Conservation (phyloP, 495 filamentous ascomycete species). For the Corynascus novoguineensis region DNA sequence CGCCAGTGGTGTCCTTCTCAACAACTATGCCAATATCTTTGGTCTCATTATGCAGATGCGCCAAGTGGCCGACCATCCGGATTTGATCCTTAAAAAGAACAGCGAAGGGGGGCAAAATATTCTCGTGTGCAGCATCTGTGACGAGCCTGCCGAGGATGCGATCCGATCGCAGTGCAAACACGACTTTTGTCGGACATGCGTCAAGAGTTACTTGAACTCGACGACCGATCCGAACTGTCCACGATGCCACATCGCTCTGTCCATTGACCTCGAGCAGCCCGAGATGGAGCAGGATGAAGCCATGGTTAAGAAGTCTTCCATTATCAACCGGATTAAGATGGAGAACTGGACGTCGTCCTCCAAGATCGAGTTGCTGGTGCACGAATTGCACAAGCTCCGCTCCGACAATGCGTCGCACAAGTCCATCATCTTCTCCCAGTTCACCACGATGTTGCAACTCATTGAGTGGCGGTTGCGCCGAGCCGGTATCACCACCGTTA, state of each 20-base stretch:
- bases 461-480: conserved; percentile 94
- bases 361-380: conserved; percentile 93
- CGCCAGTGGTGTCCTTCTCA: conserved; percentile 85
- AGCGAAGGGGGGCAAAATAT: conserved; percentile 81
- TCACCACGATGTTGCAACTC: conserved; percentile 95
- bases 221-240: conserved; percentile 79
- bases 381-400: conserved; percentile 82
- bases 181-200: conserved; percentile 90
- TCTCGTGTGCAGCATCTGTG: conserved; percentile 86
- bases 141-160: conserved; percentile 90
- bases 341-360: conserved; percentile 95
- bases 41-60: conserved; percentile 97
- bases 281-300: conserved; percentile 85
- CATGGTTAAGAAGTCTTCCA: conserved; percentile 81
- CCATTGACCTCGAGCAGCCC: conserved; percentile 88
- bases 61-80: conserved; percentile 91
- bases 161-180: conserved; percentile 88
- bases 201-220: conserved; percentile 73
- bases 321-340: conserved; percentile 97
- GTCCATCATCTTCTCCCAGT: conserved; percentile 95
- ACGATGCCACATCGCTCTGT: conserved; percentile 80
- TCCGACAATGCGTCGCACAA: conserved; percentile 89
- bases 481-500: conserved; percentile 94
- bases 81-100: conserved; percentile 84
- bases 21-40: conserved; percentile 90